phyloP scores from a whole-genome alignment of 345 rosid species.

The Salix dunnii region DNA sequence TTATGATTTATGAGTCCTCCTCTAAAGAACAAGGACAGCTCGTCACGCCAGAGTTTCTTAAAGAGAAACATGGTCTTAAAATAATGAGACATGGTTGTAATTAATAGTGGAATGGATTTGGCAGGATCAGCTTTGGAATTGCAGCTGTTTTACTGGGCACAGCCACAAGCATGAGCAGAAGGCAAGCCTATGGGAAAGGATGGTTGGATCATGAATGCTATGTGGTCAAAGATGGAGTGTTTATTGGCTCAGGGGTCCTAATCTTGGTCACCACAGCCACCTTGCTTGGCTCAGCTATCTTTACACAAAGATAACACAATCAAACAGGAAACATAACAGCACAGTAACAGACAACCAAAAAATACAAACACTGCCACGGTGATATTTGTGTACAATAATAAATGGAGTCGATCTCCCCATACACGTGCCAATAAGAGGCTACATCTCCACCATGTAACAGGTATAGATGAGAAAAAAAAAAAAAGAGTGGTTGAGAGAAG shows the following conservation, averaged over 20 bases:
- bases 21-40: slow-evolving; percentile 21
- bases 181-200: slow-evolving; percentile 63
- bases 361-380: too few relatives aligned
- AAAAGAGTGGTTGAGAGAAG: too few relatives aligned
- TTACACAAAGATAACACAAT: neutral
- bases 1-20: neutral
- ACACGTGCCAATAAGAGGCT: too few relatives aligned
- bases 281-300: slow-evolving; percentile 34
- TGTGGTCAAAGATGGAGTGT: slow-evolving; percentile 58
- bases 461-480: too few relatives aligned
- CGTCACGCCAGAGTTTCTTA: slow-evolving; percentile 8
- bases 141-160: slow-evolving; percentile 44
- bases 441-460: too few relatives aligned
- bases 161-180: slow-evolving; percentile 67
- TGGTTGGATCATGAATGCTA: slow-evolving; percentile 77
- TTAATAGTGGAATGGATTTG: neutral
- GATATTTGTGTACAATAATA: too few relatives aligned
- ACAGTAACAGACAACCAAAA: neutral
- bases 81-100: neutral
- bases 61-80: neutral
- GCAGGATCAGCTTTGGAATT: slow-evolving; percentile 63
- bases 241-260: slow-evolving; percentile 43
- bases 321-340: neutral
- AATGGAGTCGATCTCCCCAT: too few relatives aligned
- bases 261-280: slow-evolving; percentile 36